A percentile compares a stretch with the other conserved stretches of the same genome.
These are phyloP conservation scores for Crithidia sp. DNA, from an alignment of 208 protist species.

Conservation along the genomic window DNA sequence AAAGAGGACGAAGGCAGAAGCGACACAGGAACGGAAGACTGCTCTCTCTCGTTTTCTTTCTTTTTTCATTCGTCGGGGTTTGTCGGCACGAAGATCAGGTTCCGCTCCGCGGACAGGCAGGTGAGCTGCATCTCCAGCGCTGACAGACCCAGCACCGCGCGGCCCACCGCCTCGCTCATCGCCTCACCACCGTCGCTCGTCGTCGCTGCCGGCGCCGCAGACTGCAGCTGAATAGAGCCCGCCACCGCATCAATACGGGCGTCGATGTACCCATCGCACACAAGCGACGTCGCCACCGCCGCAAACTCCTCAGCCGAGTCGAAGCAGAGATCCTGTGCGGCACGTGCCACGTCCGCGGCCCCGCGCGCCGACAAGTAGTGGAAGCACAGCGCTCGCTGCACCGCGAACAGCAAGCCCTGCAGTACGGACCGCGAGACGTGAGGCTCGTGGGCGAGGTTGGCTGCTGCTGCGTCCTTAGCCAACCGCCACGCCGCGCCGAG, in stretches of 20 bases:
- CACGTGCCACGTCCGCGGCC: conserved; percentile 22
- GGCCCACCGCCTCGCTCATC: conserved; percentile 15
- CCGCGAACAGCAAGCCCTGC: conserved; percentile 2
- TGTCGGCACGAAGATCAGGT: conserved; percentile 19
- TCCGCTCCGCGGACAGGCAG: conserved; percentile 28
- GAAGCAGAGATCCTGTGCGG: conserved; percentile 22
- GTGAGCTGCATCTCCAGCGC: conserved; percentile 25
- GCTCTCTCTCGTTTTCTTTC: no score
- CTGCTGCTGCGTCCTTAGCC: conserved; percentile 28
- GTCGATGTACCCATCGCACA: conserved; percentile 16
- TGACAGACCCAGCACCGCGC: conserved; percentile 17
- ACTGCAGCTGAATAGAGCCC: conserved; percentile 7
- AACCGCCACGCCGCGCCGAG: conserved; percentile 36
- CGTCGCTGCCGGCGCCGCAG: not conserved
- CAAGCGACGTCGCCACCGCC: conserved; percentile 6
- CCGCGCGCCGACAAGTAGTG: conserved; percentile 30
- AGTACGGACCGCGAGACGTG: conserved; percentile 29
- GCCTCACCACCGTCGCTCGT: not conserved
- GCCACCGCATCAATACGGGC: conserved; percentile 28
- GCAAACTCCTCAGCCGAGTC: conserved; percentile 10
- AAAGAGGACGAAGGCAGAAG: not conserved
- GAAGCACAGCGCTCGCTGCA: conserved; percentile 40
- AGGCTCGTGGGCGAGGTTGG: conserved; percentile 17
- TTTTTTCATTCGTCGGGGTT: not conserved
- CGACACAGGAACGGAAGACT: no score